Evolutionary conservation across 164 flowering plant species (phyloP).

Genomic region (Macadamia integrifolia): DNA sequence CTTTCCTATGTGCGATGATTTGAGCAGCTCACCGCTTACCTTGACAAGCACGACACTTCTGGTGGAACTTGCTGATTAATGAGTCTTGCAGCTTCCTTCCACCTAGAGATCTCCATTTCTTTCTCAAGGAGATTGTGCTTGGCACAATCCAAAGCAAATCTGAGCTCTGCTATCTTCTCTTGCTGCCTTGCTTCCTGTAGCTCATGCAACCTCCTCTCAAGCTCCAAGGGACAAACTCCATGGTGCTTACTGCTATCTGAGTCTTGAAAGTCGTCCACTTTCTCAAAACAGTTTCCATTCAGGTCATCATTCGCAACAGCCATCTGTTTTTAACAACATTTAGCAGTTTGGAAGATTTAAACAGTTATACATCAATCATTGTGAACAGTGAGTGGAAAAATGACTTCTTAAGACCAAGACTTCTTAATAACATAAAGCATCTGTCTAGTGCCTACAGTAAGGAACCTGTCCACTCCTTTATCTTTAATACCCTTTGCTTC

Average conservation of each 20-base stretch:
- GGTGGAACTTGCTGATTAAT: conserved; percentile 31
- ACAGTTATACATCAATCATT: no score
- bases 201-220: conserved; percentile 62
- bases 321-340: conserved; percentile 25
- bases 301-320: conserved; percentile 17
- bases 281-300: conserved; percentile 23
- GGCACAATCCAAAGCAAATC: conserved; percentile 43
- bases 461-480: no score
- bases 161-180: conserved; percentile 64
- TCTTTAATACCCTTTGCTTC: no score
- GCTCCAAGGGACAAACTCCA: conserved; percentile 56
- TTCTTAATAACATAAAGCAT: no score
- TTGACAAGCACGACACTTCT: conserved; percentile 10
- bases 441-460: no score
- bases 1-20: neutral
- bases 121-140: conserved; percentile 41
- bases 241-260: neutral
- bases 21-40: neutral
- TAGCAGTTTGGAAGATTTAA: neutral
- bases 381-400: no score
- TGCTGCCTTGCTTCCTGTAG: conserved; percentile 51
- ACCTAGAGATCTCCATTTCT: conserved; percentile 63
- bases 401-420: no score
- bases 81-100: conserved; percentile 61
- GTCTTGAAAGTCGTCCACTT: conserved; percentile 24